phyloP scores from a whole-genome alignment of 2,329 filamentous ascomycete species.

The Allantophomopsis lycopodina region DNA sequence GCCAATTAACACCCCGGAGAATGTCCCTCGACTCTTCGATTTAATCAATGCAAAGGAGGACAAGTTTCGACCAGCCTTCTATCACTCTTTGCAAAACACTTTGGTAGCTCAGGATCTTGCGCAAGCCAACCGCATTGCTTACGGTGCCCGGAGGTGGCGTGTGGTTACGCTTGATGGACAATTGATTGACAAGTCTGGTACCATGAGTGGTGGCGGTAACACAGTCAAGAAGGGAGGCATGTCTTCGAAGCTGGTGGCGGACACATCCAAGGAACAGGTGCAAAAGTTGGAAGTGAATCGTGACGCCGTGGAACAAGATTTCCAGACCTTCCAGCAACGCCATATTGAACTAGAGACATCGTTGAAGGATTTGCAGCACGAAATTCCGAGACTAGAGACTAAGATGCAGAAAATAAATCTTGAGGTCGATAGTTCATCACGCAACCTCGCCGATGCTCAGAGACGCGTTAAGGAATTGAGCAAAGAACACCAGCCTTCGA shows the following conservation, averaged over 20 bases:
- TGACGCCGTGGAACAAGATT: conserved; percentile 71
- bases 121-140: conserved; percentile 96
- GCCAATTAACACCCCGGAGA: conserved; percentile 76
- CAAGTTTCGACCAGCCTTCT: conserved; percentile 81
- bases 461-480: conserved; percentile 75
- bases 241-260: conserved; percentile 88
- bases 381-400: conserved; percentile 76
- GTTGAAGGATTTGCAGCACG: conserved; percentile 57
- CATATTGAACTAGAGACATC: conserved; percentile 66
- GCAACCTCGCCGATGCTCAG: conserved; percentile 72
- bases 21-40: conserved; percentile 85
- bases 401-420: conserved; percentile 82
- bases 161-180: conserved; percentile 93
- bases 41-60: conserved; percentile 81
- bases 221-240: conserved; percentile 85
- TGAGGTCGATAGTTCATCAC: conserved; percentile 75
- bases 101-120: conserved; percentile 82
- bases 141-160: conserved; percentile 85
- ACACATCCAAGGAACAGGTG: conserved; percentile 80
- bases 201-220: conserved; percentile 93
- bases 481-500: conserved; percentile 68
- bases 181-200: conserved; percentile 94
- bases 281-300: conserved; percentile 75
- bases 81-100: conserved; percentile 89
- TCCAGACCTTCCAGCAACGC: conserved; percentile 72